A percentile compares a stretch with the other conserved stretches of the same genome.
phyloP scores from a whole-genome alignment of 163 green algal species.

The Smithsoniella earleae region DNA sequence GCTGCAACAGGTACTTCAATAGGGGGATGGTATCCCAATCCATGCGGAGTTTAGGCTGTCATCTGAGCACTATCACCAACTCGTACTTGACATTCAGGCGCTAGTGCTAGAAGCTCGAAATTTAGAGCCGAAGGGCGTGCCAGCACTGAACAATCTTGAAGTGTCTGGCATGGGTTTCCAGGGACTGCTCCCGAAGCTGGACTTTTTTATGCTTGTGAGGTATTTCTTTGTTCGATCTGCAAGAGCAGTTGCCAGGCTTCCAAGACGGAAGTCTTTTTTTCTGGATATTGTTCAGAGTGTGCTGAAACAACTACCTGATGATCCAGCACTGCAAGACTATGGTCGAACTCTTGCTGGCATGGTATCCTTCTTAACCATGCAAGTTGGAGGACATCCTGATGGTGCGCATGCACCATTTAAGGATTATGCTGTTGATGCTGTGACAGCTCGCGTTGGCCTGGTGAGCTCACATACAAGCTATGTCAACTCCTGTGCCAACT shows the following conservation, averaged over 20 bases:
- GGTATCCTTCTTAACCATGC: slow-evolving; percentile 46
- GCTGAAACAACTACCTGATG: too few relatives aligned
- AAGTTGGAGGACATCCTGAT: slow-evolving; percentile 43
- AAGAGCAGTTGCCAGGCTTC: background rate
- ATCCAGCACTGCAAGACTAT: background rate
- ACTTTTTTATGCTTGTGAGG: slow-evolving; percentile 55
- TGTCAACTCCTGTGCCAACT: background rate
- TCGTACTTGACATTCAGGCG: too few relatives aligned
- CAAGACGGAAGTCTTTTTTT: too few relatives aligned
- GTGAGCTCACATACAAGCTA: background rate
- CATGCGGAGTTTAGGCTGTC: too few relatives aligned
- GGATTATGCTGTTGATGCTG: slow-evolving; percentile 51
- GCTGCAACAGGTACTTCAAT: slow-evolving; percentile 30
- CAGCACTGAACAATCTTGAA: slow-evolving; percentile 22
- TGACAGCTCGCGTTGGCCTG: slow-evolving; percentile 37
- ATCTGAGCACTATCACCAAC: too few relatives aligned
- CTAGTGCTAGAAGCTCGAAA: too few relatives aligned
- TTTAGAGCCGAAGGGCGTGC: too few relatives aligned
- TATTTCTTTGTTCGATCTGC: slow-evolving; percentile 31
- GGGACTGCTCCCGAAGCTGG: slow-evolving; percentile 67
- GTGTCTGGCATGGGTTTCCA: slow-evolving; percentile 43
- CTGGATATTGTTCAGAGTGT: too few relatives aligned
- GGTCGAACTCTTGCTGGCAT: slow-evolving; percentile 19
- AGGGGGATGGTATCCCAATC: too few relatives aligned
- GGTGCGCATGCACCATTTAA: slow-evolving; percentile 61